These are phyloP conservation scores for Trichoderma oligosporum DNA, from an alignment of 2,329 filamentous ascomycete genomes.

Conservation along the genomic window DNA sequence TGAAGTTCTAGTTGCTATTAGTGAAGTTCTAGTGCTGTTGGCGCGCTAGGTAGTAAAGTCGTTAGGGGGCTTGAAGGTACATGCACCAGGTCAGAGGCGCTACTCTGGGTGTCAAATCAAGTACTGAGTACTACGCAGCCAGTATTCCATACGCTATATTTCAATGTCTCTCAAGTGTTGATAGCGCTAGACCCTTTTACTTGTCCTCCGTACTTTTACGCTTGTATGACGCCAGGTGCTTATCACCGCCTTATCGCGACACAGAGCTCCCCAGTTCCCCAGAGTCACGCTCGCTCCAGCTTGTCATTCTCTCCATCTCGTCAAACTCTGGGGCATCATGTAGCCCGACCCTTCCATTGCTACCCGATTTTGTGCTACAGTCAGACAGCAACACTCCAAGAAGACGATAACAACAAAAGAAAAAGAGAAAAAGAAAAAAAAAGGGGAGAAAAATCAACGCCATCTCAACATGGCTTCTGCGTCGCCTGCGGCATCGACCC, in stretches of 20 bases:
- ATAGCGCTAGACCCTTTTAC: no score
- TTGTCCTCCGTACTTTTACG: no score
- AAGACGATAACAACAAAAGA: neutral
- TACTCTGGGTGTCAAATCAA: neutral
- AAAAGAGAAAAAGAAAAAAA: neutral
- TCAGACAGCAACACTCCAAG: neutral
- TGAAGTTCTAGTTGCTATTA: no score
- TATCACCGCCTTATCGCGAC: constrained; percentile 2
- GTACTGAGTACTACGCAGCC: neutral
- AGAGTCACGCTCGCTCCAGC: neutral
- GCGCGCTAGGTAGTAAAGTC: neutral
- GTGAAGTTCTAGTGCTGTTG: neutral
- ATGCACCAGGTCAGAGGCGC: neutral
- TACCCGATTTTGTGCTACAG: neutral
- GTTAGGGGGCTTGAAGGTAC: neutral
- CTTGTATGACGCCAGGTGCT: neutral
- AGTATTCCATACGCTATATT: no score
- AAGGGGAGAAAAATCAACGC: no score
- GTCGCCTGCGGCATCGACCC: constrained; percentile 35
- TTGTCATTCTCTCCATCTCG: neutral
- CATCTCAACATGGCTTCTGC: constrained; percentile 32
- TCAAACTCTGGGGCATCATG: neutral
- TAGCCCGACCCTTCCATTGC: neutral
- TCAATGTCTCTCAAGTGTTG: no score
- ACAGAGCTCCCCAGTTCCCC: neutral